These are phyloP conservation scores for Hevea brasiliensis DNA, from an alignment of 345 rosid species.

Conservation along the genomic window DNA sequence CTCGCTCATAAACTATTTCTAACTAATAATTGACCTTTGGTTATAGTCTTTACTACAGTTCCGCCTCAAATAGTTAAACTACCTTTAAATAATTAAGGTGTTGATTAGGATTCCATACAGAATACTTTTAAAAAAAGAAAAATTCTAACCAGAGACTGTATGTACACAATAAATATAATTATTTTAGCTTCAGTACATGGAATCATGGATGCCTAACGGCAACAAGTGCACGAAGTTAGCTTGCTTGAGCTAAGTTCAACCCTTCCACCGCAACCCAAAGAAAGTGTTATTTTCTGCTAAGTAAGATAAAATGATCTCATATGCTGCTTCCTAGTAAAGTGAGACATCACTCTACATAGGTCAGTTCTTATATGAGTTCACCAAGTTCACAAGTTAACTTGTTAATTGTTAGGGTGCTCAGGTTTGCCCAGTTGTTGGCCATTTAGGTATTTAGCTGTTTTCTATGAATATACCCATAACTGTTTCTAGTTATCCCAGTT, in stretches of 20 bases:
- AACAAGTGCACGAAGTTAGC: background rate
- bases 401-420: background rate
- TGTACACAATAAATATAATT: background rate
- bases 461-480: background rate
- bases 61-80: background rate
- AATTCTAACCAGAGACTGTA: background rate
- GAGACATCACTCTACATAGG: background rate
- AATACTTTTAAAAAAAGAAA: background rate
- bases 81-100: background rate
- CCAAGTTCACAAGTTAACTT: background rate
- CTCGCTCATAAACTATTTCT: background rate
- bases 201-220: background rate
- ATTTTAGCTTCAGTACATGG: background rate
- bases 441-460: background rate
- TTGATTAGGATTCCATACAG: background rate
- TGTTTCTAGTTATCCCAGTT: background rate
- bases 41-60: background rate
- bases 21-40: background rate
- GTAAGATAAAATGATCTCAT: background rate
- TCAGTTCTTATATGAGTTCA: background rate
- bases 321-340: background rate
- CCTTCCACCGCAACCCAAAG: background rate
- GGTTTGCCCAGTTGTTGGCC: background rate
- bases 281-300: too few species aligned
- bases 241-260: background rate